Conservation (phyloP, 1,284 basidiomycete genomes). For the Lentinula novae-zelandiae region DNA sequence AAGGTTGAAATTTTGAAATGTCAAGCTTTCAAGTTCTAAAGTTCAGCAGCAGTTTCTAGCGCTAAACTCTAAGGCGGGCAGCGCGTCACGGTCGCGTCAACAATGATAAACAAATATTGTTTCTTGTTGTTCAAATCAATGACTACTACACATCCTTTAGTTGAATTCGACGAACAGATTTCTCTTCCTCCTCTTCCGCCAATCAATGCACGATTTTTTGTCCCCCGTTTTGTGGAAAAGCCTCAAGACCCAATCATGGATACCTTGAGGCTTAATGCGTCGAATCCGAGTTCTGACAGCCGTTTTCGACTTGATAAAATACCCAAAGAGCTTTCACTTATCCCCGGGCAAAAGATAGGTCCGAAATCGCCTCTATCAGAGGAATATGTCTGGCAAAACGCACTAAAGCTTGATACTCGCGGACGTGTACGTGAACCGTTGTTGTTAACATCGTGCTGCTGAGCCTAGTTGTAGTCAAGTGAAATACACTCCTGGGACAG, state of each 20-base stretch:
- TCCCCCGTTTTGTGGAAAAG: slow-evolving; percentile 56
- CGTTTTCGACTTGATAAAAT: background rate
- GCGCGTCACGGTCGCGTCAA: background rate
- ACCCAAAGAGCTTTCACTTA: background rate
- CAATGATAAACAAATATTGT: background rate
- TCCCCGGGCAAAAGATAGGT: background rate
- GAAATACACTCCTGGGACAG: slow-evolving; percentile 60
- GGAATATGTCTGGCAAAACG: slow-evolving; percentile 25
- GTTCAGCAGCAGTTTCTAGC: too few species aligned
- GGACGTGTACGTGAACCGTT: slow-evolving; percentile 2
- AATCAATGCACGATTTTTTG: slow-evolving; percentile 46
- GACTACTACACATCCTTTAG: background rate
- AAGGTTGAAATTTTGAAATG: background rate
- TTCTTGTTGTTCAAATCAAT: background rate
- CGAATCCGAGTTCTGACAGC: background rate
- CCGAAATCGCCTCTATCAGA: background rate
- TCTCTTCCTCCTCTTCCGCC: slow-evolving; percentile 28
- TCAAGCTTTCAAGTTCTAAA: too few species aligned
- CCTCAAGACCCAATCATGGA: slow-evolving; percentile 78
- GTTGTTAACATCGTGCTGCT: background rate
- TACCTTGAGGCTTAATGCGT: slow-evolving; percentile 33
- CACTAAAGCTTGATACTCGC: slow-evolving; percentile 18
- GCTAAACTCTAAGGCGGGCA: background rate
- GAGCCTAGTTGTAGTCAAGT: slow-evolving; percentile 28
- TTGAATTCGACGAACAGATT: background rate